Conservation (phyloP, 1,284 basidiomycete genomes). For the Schizopora paradoxa region DNA sequence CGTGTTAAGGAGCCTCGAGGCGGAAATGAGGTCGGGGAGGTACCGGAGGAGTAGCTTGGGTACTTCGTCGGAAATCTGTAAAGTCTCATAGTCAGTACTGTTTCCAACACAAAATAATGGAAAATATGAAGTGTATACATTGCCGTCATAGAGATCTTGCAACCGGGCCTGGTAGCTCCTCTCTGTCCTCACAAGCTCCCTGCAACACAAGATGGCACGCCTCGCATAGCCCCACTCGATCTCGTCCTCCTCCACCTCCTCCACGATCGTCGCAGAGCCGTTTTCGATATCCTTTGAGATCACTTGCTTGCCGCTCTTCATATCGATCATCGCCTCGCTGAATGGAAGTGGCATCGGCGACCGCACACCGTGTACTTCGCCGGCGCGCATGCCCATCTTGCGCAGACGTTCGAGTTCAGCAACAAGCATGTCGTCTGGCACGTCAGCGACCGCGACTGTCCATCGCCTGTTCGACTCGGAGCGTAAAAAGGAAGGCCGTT, state of each 20-base stretch:
- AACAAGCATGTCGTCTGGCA: constrained; percentile 33
- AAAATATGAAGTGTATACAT: constrained; percentile 29
- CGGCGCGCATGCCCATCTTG: constrained; percentile 24
- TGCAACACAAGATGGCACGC: constrained; percentile 50
- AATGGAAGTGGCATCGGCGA: constrained; percentile 19
- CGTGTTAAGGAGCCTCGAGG: constrained; percentile 42
- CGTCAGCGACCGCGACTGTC: constrained; percentile 35
- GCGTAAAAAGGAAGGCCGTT: constrained; percentile 14
- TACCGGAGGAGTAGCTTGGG: constrained; percentile 50
- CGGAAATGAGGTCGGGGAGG: constrained; percentile 42
- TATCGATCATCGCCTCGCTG: constrained; percentile 15
- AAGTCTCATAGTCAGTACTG: constrained; percentile 11
- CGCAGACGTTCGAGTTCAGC: constrained; percentile 33
- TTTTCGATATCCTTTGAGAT: constrained; percentile 6
- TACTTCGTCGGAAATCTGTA: constrained; percentile 37
- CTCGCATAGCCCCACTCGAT: constrained; percentile 49
- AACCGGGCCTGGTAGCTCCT: constrained; percentile 53
- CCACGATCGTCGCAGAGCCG: constrained; percentile 5
- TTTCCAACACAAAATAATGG: constrained; percentile 1
- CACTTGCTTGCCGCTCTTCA: not conserved
- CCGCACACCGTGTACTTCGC: constrained; percentile 19
- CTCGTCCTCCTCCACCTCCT: constrained; percentile 20
- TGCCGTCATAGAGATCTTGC: constrained; percentile 36
- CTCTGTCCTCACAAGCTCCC: constrained; percentile 64
- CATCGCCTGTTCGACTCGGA: constrained; percentile 26